Conservation (phyloP, 257 asterid genomes). For the Catharanthus roseus region DNA sequence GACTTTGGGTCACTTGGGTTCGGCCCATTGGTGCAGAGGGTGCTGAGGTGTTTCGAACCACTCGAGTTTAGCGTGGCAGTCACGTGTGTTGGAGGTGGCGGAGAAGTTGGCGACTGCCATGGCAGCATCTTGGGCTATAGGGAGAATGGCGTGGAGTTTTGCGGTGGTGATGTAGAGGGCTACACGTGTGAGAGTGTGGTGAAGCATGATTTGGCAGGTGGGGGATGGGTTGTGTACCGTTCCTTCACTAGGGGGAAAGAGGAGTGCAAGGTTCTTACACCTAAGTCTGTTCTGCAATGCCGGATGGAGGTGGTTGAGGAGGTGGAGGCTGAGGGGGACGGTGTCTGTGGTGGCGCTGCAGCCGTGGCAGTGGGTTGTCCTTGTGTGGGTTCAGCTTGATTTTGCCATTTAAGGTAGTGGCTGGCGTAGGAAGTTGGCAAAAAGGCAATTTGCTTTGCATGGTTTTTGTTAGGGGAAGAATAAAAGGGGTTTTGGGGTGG, state of each 20-base stretch:
- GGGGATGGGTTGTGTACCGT: constrained; percentile 22
- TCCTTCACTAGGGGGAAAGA: constrained; percentile 15
- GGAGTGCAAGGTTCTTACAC: not conserved
- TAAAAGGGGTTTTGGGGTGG: not conserved
- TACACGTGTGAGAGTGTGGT: constrained; percentile 26
- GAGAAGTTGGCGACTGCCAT: too few species aligned
- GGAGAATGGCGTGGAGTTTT: not conserved
- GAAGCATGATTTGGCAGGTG: constrained; percentile 26
- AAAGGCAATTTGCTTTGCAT: not conserved
- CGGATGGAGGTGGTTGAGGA: constrained; percentile 23
- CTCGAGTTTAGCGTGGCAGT: constrained; percentile 37
- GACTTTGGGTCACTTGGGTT: constrained; percentile 23
- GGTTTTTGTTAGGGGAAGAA: not conserved
- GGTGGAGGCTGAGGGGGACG: constrained; percentile 9
- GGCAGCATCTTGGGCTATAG: not conserved
- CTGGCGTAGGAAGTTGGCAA: too few species aligned
- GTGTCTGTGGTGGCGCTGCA: not conserved
- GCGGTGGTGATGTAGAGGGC: constrained; percentile 28
- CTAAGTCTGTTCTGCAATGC: constrained; percentile 15
- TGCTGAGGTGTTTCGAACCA: constrained; percentile 32
- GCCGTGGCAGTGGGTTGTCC: too few species aligned
- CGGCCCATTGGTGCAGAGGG: constrained; percentile 29
- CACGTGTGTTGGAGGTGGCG: constrained; percentile 23
- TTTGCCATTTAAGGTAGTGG: too few species aligned
- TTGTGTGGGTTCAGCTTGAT: constrained; percentile 3